Conservation (phyloP, 176 grass and related monocot species). For the Melocanna baccifera region DNA sequence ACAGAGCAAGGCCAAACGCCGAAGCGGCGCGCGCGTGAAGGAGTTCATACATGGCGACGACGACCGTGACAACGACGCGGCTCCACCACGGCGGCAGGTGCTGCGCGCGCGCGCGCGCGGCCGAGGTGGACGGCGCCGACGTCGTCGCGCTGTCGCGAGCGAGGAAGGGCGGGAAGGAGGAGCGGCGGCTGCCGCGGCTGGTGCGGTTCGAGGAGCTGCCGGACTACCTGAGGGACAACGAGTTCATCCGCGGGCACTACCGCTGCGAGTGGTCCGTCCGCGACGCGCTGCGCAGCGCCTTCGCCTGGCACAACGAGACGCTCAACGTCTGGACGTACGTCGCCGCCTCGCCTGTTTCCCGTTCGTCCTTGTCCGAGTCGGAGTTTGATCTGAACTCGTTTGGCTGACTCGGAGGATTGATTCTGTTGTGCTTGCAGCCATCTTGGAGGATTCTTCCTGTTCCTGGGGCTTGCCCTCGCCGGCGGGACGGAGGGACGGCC, state of each 20-base stretch:
- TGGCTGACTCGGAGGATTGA: not conserved
- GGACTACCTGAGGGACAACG: slow-evolving; percentile 88
- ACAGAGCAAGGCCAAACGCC: no score
- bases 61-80: not conserved
- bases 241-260: slow-evolving; percentile 77
- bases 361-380: not conserved
- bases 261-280: slow-evolving; percentile 81
- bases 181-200: slow-evolving; percentile 25
- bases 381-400: not conserved
- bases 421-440: slow-evolving; percentile 44
- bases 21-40: not conserved
- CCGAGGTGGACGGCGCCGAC: not conserved
- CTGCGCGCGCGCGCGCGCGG: not conserved
- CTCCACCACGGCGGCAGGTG: not conserved
- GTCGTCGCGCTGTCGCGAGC: not conserved
- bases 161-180: not conserved
- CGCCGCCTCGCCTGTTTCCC: not conserved
- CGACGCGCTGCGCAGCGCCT: slow-evolving; percentile 84
- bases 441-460: slow-evolving; percentile 81
- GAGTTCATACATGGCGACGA: not conserved
- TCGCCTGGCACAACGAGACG: slow-evolving; percentile 99
- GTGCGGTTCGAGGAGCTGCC: slow-evolving; percentile 80
- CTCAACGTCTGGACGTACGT: slow-evolving; percentile 92
- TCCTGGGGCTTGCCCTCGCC: slow-evolving; percentile 64
- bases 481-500: slow-evolving; percentile 9